These are phyloP conservation scores for Coemansia sp. DNA, from an alignment of 371 early-diverging fungal species.

Conservation along the genomic window DNA sequence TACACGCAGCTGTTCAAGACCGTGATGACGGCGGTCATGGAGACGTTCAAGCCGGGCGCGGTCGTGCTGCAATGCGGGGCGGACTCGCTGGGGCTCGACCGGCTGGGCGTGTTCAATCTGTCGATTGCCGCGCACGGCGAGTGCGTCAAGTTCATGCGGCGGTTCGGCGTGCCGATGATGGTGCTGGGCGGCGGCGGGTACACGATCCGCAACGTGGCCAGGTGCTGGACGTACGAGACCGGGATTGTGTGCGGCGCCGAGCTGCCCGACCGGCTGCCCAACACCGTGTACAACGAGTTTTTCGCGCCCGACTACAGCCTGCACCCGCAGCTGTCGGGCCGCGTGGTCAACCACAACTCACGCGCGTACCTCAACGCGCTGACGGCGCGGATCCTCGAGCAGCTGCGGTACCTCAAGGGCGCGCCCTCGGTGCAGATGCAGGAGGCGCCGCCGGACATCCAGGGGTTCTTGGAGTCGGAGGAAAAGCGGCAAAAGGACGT, in stretches of 20 bases:
- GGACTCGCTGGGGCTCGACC: conserved; percentile 97
- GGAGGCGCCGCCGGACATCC: conserved; percentile 66
- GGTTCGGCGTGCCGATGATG: conserved; percentile 89
- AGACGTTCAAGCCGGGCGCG: conserved; percentile 93
- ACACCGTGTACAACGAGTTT: conserved; percentile 94
- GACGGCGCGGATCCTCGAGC: conserved; percentile 47
- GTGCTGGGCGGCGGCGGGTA: conserved; percentile 99
- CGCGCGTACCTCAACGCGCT: conserved; percentile 85
- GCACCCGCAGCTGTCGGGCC: conserved; percentile 91
- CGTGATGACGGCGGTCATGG: conserved; percentile 88
- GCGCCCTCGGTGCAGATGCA: conserved; percentile 55
- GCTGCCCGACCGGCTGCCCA: conserved; percentile 79
- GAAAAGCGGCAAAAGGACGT: conserved; percentile 50
- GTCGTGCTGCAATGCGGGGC: conserved; percentile 99
- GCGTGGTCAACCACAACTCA: conserved; percentile 90
- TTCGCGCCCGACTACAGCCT: conserved; percentile 94
- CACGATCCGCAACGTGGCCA: conserved; percentile 96
- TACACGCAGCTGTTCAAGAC: conserved; percentile 92
- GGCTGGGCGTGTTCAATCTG: conserved; percentile 98
- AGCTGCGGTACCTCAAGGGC: conserved; percentile 49
- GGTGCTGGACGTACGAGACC: conserved; percentile 99
- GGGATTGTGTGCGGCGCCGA: conserved; percentile 84
- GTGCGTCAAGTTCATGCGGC: conserved; percentile 92
- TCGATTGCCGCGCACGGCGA: conserved; percentile 85
- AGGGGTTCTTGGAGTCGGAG: conserved; percentile 70